Conservation (phyloP, 2,329 filamentous ascomycete species). For the Fusarium camptoceras region DNA sequence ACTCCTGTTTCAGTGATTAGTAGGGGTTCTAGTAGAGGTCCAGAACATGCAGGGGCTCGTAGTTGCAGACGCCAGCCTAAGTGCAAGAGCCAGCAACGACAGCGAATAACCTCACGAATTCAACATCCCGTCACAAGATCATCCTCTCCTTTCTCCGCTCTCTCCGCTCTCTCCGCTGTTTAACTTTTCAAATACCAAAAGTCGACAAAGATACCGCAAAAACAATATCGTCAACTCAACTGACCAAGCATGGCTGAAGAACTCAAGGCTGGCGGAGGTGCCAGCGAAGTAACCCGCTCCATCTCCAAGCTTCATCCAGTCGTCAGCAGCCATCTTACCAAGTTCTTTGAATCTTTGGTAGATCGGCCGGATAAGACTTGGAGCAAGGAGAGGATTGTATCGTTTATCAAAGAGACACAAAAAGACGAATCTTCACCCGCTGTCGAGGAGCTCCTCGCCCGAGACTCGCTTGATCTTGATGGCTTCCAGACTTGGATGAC, state of each 20-base stretch:
- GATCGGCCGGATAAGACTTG: slow-evolving; percentile 56
- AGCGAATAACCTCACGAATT: slow-evolving; percentile 41
- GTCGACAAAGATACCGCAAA: background rate
- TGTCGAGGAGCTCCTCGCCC: slow-evolving; percentile 43
- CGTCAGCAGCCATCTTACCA: slow-evolving; percentile 58
- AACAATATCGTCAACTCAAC: background rate
- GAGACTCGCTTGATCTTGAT: slow-evolving; percentile 57
- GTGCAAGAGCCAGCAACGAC: slow-evolving; percentile 15
- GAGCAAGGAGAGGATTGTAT: slow-evolving; percentile 58
- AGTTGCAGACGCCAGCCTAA: slow-evolving; percentile 7
- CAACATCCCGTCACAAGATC: slow-evolving; percentile 30
- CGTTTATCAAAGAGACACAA: slow-evolving; percentile 62
- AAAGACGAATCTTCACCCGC: slow-evolving; percentile 52
- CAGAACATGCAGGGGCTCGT: slow-evolving; percentile 36
- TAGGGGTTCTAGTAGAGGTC: background rate
- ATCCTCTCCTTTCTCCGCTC: slow-evolving; percentile 35
- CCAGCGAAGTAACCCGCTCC: slow-evolving; percentile 55
- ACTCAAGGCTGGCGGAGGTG: slow-evolving; percentile 61
- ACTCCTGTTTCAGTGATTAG: background rate
- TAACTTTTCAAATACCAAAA: slow-evolving; percentile 12
- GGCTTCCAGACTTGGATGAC: slow-evolving; percentile 69
- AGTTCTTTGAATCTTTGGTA: slow-evolving; percentile 60
- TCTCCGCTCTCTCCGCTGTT: slow-evolving; percentile 30
- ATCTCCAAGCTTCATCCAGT: slow-evolving; percentile 57
- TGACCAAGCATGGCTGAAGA: slow-evolving; percentile 33